Conservation (phyloP, 2,329 filamentous ascomycete genomes). For the Talaromyces marneffei region DNA sequence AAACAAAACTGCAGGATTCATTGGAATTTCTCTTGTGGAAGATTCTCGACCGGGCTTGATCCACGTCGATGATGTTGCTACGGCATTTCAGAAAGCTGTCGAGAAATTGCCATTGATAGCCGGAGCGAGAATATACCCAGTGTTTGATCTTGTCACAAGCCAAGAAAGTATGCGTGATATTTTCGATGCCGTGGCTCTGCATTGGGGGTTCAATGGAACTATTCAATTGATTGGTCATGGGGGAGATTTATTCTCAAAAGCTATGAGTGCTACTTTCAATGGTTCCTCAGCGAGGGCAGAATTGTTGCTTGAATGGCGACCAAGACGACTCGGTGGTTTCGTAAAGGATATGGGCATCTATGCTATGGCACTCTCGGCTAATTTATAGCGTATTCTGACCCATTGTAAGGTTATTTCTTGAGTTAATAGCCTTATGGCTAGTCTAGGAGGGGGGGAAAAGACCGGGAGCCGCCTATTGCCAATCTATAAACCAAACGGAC, state of each 20-base stretch:
- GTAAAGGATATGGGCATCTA: constrained; percentile 17
- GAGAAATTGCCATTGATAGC: constrained; percentile 26
- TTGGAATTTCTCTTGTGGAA: constrained; percentile 21
- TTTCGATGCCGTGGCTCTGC: constrained; percentile 20
- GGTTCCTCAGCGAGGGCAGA: constrained; percentile 23
- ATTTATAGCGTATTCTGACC: background rate
- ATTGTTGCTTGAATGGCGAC: constrained; percentile 30
- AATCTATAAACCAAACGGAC: no score
- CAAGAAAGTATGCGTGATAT: constrained; percentile 29
- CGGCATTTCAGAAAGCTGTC: constrained; percentile 28
- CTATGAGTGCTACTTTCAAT: constrained; percentile 23
- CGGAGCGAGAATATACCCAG: constrained; percentile 26
- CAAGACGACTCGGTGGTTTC: constrained; percentile 23
- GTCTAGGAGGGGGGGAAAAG: no score
- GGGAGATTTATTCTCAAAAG: constrained; percentile 23
- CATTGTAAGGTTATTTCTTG: no score
- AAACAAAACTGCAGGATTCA: constrained; percentile 12
- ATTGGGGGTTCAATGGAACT: constrained; percentile 22
- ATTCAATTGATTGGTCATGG: constrained; percentile 23
- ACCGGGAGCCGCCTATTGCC: no score
- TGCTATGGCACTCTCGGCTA: constrained; percentile 4
- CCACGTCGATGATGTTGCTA: constrained; percentile 36
- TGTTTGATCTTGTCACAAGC: constrained; percentile 34
- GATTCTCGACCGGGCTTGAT: constrained; percentile 23
- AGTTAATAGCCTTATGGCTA: no score